These are phyloP conservation scores for Nicotiana paniculata DNA, from an alignment of 257 asterid species.

Conservation along the genomic window DNA sequence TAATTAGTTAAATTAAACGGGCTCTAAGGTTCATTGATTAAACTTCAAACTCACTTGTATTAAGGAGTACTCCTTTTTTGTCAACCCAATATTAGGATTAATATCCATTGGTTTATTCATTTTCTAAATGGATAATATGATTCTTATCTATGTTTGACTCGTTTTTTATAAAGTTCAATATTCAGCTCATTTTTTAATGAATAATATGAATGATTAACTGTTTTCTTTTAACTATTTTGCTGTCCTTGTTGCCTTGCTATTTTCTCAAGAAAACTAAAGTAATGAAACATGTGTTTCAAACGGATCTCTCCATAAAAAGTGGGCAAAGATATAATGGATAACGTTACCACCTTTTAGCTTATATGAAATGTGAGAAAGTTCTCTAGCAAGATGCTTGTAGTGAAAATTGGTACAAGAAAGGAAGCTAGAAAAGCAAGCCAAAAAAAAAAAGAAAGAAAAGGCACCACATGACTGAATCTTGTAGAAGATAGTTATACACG, in stretches of 20 bases:
- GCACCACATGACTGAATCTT: neutral
- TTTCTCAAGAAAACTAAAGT: neutral
- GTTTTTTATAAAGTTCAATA: too few relatives aligned
- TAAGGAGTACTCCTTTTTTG: too few relatives aligned
- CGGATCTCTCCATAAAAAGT: neutral
- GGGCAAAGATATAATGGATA: neutral
- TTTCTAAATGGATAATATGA: too few relatives aligned
- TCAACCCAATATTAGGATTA: too few relatives aligned
- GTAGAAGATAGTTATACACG: neutral
- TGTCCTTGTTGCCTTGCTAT: neutral
- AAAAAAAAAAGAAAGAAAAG: neutral
- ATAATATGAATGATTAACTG: too few relatives aligned
- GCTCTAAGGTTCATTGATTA: too few relatives aligned
- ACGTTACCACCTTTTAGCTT: neutral
- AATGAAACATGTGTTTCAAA: neutral
- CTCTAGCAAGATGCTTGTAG: neutral
- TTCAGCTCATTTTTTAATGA: too few relatives aligned
- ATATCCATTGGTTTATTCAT: too few relatives aligned
- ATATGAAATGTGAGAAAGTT: constrained; percentile 3
- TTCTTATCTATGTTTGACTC: too few relatives aligned
- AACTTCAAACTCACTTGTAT: too few relatives aligned
- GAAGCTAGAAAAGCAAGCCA: neutral
- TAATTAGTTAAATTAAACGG: too few relatives aligned
- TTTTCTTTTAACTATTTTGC: too few relatives aligned
- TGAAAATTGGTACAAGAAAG: neutral